phyloP scores from a whole-genome alignment of 805 yeast genomes.

The Wickerhamiella galacta region DNA sequence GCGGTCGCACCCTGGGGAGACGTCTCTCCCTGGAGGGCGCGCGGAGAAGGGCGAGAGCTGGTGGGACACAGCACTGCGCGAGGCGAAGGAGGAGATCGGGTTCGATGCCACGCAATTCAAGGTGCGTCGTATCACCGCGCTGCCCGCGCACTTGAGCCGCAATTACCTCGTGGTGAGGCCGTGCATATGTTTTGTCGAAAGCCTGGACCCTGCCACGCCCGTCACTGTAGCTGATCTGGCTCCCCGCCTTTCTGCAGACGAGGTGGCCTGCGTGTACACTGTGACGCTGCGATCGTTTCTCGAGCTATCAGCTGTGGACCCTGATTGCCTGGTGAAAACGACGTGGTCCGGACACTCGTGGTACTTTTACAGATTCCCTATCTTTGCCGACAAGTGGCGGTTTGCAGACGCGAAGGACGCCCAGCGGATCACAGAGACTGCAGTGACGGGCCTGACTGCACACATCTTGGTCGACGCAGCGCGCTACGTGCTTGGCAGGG shows the following conservation, averaged over 20 bases:
- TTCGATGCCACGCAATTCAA: slow-evolving; percentile 1
- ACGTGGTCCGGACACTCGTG: slow-evolving; percentile 5
- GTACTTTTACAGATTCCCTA: slow-evolving; percentile 5
- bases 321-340: not conserved
- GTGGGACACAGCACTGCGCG: slow-evolving; percentile 8
- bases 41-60: slow-evolving; percentile 6
- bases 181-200: slow-evolving; percentile 1
- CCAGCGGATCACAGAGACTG: not conserved
- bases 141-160: slow-evolving; percentile 7
- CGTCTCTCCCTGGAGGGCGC: slow-evolving; percentile 6
- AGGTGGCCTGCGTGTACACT: slow-evolving; percentile 6
- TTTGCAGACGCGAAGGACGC: not conserved
- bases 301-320: not conserved
- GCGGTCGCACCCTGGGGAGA: slow-evolving; percentile 5
- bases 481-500: not conserved
- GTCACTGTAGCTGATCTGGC: slow-evolving; percentile 4
- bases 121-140: slow-evolving; percentile 1
- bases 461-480: slow-evolving; percentile 9
- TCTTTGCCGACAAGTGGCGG: not conserved
- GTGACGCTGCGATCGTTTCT: slow-evolving; percentile 5
- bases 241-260: slow-evolving; percentile 4
- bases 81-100: slow-evolving; percentile 6
- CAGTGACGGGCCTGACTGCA: slow-evolving; percentile 7
- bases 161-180: slow-evolving; percentile 5
- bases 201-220: not conserved